phyloP scores from a whole-genome alignment of 345 rosid genomes.

The Eucalyptus coolabah region DNA sequence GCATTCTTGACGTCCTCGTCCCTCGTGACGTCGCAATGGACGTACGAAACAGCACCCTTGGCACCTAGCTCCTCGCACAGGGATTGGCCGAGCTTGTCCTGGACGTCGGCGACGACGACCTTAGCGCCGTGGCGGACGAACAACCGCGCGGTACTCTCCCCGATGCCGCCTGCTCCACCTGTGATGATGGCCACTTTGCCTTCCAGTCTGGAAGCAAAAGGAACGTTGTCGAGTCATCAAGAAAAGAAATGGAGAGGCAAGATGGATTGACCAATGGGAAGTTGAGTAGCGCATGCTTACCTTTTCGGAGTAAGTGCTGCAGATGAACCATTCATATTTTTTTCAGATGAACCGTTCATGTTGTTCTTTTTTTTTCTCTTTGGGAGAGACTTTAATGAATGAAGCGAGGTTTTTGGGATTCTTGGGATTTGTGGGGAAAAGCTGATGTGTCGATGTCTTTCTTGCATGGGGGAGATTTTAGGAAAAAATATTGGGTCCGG shows the following conservation, averaged over 20 bases:
- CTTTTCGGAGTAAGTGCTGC: background rate
- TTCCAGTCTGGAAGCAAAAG: conserved; percentile 1
- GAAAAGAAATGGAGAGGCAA: background rate
- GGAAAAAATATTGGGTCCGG: background rate
- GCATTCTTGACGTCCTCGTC: conserved; percentile 15
- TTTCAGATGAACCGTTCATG: background rate
- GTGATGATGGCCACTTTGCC: conserved; percentile 34
- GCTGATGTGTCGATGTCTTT: background rate
- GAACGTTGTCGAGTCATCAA: background rate
- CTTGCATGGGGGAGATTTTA: background rate
- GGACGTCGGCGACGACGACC: conserved; percentile 22
- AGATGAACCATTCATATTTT: background rate
- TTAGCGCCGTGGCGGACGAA: conserved; percentile 28
- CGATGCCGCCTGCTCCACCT: conserved; percentile 34
- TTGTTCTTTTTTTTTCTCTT: background rate
- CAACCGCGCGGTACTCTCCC: conserved; percentile 13
- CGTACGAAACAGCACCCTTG: background rate
- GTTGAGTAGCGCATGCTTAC: background rate
- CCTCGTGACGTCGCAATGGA: conserved; percentile 23
- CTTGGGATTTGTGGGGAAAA: background rate
- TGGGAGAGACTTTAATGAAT: background rate
- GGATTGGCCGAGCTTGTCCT: conserved; percentile 24
- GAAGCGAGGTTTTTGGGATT: background rate
- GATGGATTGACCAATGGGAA: background rate
- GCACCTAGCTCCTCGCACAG: conserved; percentile 9